Percentiles rank a stretch among this genome's conserved stretches.
Evolutionary conservation across 768 basidiomycete genomes (phyloP).

Genomic region (Kwoniella sp.): DNA sequence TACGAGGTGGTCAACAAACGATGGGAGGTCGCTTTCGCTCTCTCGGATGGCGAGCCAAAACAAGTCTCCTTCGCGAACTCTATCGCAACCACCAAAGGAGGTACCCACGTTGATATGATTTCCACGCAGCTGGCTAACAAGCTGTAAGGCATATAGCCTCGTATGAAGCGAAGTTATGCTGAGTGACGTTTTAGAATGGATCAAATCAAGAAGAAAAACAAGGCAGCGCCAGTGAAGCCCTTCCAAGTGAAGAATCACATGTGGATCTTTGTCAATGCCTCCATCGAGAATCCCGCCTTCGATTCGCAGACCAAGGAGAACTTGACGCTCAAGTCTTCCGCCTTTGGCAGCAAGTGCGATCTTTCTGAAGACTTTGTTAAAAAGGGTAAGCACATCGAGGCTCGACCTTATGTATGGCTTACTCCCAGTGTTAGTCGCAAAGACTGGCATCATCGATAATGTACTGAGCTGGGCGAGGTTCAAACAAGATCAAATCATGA

Average conservation of each 20-base stretch:
- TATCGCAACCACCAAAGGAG: conserved; percentile 93
- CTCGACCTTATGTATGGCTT: neutral
- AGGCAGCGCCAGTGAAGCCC: conserved; percentile 86
- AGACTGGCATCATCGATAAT: conserved; percentile 84
- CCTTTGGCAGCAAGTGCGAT: conserved; percentile 75
- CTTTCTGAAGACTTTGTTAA: conserved; percentile 92
- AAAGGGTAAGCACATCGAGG: conserved; percentile 62
- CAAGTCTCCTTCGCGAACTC: conserved; percentile 98
- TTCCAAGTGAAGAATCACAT: conserved; percentile 95
- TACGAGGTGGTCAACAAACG: conserved; percentile 74
- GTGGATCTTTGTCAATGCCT: conserved; percentile 94
- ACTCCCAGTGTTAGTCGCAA: conserved; percentile 60
- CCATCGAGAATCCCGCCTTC: conserved; percentile 96
- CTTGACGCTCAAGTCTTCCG: conserved; percentile 74
- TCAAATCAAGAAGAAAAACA: conserved; percentile 92
- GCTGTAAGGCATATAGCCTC: conserved; percentile 50
- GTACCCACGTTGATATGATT: conserved; percentile 80
- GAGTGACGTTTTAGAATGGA: conserved; percentile 55
- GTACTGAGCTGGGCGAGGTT: conserved; percentile 94
- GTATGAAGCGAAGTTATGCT: neutral
- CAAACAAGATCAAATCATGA: conserved; percentile 91
- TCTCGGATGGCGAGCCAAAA: conserved; percentile 86
- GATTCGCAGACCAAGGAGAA: conserved; percentile 99
- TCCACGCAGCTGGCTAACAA: conserved; percentile 85
- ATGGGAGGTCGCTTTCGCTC: conserved; percentile 93